Base-by-base conservation (phyloP, 305 asterid species). In the Solanum hybrid region DNA sequence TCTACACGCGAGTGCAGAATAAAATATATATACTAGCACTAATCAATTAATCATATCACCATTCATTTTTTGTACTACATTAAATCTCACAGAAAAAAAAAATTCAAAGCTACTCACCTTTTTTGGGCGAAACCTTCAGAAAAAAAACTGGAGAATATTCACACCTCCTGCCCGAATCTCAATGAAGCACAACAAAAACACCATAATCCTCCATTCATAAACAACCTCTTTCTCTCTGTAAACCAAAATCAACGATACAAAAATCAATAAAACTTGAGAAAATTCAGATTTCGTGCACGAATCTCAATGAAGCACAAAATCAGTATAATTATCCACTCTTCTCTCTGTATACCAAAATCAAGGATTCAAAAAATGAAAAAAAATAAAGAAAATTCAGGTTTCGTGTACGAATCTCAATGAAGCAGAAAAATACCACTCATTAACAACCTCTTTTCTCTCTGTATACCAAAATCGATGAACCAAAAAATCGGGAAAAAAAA, bases 1-100 rank as follows among this genome's bases (percentile, higher is more conserved):
- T 91, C 90, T 81, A 83, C 88, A 65, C 10, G 88, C 89, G 89
- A 51, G 88, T 76, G 89, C 91, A 90, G 76, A 27, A 89, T 10
- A 73, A 89, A 85, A 34, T 86, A 61, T 14, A 84, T 87, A 27
- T 27, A 87, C 72, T 41, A n/a, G 15, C 36, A 22, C 75, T n/a
- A 36, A 91, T 61, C 39, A 36, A 24, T 33, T 24, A 51, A 91
- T 41, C 72, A 22, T 7, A 77, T n/a, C 76, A 51, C 83, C 89
- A 9, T 32, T 90, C 9, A 79, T 8, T 83, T 1, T 57, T 39
- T 13, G 9, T 39, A 39, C n/a, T 79, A 80, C 85, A 79, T 2
- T 38, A 41, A 41, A 70, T 65, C 79, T 26, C 36, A 11, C 41
- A 61, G 31, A 72, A 65, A 61, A 65, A 15, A 14, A 2, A 5